Conservation (phyloP, 2,329 filamentous ascomycete genomes). For the Fusarium penzigii region DNA sequence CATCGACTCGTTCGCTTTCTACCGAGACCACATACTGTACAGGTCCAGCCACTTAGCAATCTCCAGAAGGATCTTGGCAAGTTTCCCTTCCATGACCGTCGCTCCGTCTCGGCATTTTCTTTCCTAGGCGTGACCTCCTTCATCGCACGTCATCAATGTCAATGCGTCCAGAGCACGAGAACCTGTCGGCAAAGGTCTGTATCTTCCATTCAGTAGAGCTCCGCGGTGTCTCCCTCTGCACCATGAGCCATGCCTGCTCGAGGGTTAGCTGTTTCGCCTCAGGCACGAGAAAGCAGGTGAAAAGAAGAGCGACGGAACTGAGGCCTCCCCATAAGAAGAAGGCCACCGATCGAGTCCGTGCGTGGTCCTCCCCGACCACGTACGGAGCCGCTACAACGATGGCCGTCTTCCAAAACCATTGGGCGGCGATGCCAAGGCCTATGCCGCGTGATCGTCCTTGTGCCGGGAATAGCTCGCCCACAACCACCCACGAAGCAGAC, state of each 20-base stretch:
- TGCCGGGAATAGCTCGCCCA: neutral
- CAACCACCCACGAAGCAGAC: neutral
- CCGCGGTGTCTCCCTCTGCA: neutral
- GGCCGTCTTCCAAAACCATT: neutral
- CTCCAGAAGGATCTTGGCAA: too few relatives aligned
- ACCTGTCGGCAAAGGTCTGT: neutral
- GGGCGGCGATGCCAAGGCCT: neutral
- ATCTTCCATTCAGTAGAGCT: neutral
- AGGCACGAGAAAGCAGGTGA: neutral
- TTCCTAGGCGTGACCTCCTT: constrained; percentile 34
- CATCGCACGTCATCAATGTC: neutral
- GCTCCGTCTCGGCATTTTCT: constrained; percentile 38
- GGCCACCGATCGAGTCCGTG: neutral
- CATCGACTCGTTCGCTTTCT: too few relatives aligned
- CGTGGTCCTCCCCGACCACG: neutral
- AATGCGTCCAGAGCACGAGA: neutral
- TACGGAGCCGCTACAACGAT: neutral
- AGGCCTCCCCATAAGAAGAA: neutral
- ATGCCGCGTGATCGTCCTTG: neutral
- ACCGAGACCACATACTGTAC: too few relatives aligned
- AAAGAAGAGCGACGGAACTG: neutral
- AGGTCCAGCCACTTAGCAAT: too few relatives aligned
- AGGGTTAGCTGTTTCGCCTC: neutral
- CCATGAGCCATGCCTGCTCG: neutral
- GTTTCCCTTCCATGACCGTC: too few relatives aligned